These are phyloP conservation scores for Passalora sequoiae DNA, from an alignment of 2,329 filamentous ascomycete genomes.

Conservation along the genomic window DNA sequence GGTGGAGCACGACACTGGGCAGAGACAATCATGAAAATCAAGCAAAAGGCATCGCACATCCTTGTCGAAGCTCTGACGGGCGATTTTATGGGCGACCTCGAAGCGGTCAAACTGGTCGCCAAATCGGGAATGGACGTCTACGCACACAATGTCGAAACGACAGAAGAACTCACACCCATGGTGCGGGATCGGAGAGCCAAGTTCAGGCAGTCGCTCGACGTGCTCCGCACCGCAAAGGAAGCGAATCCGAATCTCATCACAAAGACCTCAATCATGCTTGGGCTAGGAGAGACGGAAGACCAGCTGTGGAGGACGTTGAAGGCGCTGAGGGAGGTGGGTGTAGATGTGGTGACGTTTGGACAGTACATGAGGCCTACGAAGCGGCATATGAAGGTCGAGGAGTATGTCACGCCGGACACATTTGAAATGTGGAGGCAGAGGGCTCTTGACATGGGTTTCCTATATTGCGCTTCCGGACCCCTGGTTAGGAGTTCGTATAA, in stretches of 20 bases:
- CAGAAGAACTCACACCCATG: slow-evolving; percentile 81
- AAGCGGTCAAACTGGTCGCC: slow-evolving; percentile 81
- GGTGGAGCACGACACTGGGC: slow-evolving; percentile 86
- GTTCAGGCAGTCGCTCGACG: slow-evolving; percentile 76
- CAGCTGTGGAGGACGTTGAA: slow-evolving; percentile 74
- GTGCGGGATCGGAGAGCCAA: slow-evolving; percentile 86
- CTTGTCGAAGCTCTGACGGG: slow-evolving; percentile 81
- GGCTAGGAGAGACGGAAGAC: slow-evolving; percentile 83
- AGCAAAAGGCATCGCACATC: slow-evolving; percentile 64
- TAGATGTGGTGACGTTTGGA: slow-evolving; percentile 97
- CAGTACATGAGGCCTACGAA: slow-evolving; percentile 99
- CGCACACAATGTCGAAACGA: slow-evolving; percentile 95
- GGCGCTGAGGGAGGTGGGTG: slow-evolving; percentile 73
- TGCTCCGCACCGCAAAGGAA: slow-evolving; percentile 76
- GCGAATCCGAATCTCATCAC: slow-evolving; percentile 76
- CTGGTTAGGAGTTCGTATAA: slow-evolving; percentile 95
- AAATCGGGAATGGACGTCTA: slow-evolving; percentile 89
- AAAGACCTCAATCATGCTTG: slow-evolving; percentile 98
- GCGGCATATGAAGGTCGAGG: slow-evolving; percentile 92
- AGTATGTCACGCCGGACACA: slow-evolving; percentile 84
- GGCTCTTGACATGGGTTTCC: slow-evolving; percentile 88
- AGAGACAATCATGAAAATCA: slow-evolving; percentile 90
- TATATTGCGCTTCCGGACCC: slow-evolving; percentile 92
- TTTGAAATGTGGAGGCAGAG: slow-evolving; percentile 90
- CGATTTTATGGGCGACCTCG: slow-evolving; percentile 78